Evolutionary conservation across 2,329 filamentous ascomycete species (phyloP).

Genomic region (Parascedosporium putredinis): DNA sequence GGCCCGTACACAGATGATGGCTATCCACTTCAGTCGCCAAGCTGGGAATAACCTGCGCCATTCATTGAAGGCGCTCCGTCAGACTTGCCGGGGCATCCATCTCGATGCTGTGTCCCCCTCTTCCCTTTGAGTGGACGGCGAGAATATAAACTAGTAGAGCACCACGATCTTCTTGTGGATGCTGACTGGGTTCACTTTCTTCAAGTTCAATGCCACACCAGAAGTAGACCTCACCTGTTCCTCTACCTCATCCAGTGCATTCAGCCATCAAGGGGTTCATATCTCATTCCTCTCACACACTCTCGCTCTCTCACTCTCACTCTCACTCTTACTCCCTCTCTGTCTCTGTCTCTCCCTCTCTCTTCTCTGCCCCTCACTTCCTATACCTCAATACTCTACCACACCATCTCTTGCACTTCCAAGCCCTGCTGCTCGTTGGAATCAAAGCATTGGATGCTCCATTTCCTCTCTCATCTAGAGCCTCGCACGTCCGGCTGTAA

Average conservation of each 20-base stretch:
- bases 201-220: no score
- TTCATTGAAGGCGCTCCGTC: not conserved
- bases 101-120: constrained; percentile 1
- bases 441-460: not conserved
- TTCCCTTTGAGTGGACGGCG: not conserved
- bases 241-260: not conserved
- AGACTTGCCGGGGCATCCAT: constrained; percentile 2
- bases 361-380: no score
- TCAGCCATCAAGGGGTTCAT: not conserved
- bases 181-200: not conserved
- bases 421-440: not conserved
- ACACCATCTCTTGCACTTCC: not conserved
- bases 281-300: not conserved
- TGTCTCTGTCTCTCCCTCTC: no score
- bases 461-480: not conserved
- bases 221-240: not conserved
- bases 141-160: constrained; percentile 2
- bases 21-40: constrained; percentile 3
- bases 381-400: no score
- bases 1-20: not conserved
- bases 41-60: constrained; percentile 1
- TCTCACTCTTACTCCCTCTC: no score
- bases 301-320: no score
- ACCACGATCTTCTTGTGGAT: not conserved
- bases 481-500: not conserved